Conservation (phyloP, 345 rosid species). For the Rhizophora apiculata region DNA sequence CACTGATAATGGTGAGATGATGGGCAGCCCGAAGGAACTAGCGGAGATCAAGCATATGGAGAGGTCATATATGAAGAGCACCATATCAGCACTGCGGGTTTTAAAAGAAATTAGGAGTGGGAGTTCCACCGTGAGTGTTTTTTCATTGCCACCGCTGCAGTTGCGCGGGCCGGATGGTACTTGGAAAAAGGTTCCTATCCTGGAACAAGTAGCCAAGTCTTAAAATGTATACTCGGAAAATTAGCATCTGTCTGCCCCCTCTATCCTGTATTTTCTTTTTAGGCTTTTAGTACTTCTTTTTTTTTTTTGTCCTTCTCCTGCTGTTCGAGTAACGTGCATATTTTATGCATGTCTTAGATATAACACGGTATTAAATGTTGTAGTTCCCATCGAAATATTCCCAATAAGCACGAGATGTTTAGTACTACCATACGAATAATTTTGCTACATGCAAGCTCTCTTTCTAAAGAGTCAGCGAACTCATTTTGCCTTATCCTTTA, state of each 20-base stretch:
- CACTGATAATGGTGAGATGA: constrained; percentile 19
- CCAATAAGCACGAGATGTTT: background rate
- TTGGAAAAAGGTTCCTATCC: constrained; percentile 72
- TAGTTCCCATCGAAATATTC: constrained; percentile 9
- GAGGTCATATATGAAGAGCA: constrained; percentile 78
- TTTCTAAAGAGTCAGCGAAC: background rate
- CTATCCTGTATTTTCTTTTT: background rate
- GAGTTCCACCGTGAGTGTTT: constrained; percentile 82
- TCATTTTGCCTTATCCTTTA: background rate
- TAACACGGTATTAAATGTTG: constrained; percentile 34
- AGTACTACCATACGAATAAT: background rate
- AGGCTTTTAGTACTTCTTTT: background rate
- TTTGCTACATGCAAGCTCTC: background rate
- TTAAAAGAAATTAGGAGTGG: constrained; percentile 73
- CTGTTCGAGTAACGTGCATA: constrained; percentile 11
- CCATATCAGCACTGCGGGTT: constrained; percentile 68
- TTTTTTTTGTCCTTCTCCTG: background rate
- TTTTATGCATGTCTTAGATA: constrained; percentile 28
- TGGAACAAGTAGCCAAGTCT: constrained; percentile 81
- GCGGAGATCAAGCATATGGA: constrained; percentile 62
- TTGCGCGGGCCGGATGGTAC: constrained; percentile 55
- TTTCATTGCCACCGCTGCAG: constrained; percentile 87
- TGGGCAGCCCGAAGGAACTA: constrained; percentile 48
- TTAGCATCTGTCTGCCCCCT: background rate
- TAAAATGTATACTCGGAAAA: background rate